Evolutionary conservation across 176 grass and related monocot genomes (phyloP), one percentile per base, ranked within the genome.

Genomic region (Miscanthus lutarioriparius): DNA sequence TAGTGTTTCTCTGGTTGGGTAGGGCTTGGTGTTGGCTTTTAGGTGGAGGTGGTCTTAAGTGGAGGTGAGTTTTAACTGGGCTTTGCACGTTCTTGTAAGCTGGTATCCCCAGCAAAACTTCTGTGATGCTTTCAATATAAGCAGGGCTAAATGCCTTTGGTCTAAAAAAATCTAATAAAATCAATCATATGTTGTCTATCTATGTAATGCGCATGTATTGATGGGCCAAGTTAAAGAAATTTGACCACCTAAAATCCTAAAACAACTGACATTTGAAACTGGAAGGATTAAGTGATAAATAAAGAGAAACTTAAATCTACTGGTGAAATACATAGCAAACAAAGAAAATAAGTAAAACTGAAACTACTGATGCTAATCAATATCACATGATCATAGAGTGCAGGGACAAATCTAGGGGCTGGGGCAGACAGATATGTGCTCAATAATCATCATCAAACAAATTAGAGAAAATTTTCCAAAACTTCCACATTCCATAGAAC

Each of bases 301-400:
- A 45, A 59, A 11, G 38, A 15, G 0, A 16, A 66, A 74, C 53
- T 5, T 67, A 19, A 75, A 68, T 64, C 20, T 76, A 69, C 56
- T 40, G 77, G 41, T 86, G 30, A 75, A 75, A 59, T 14, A 25
- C 30, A 76, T 76, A 76, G 8, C 35, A 38, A 23, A 20, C 2
- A 56, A 53, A 54, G 28, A 81, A 75, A 74, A 27, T 27, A 40
- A 30, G 27, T 11, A 10, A 43, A 67, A 54, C 16, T 44, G 22
- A 56, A 40, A 25, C n/a, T 68, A 58, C 32, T 81, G 44, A 43
- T 86, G 19, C 13, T 70, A 77, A 39, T 76, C 32, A 76, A 38
- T 59, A 76, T 37, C 11, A 76, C 47, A 75, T 59, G 54, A 27
- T 63, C 28, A 37, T 28, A 47, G 41, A 49, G n/a, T 58, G 62